phyloP scores from a whole-genome alignment of 192 early-diverging fungal genomes.

The Gonapodya prolifera region DNA sequence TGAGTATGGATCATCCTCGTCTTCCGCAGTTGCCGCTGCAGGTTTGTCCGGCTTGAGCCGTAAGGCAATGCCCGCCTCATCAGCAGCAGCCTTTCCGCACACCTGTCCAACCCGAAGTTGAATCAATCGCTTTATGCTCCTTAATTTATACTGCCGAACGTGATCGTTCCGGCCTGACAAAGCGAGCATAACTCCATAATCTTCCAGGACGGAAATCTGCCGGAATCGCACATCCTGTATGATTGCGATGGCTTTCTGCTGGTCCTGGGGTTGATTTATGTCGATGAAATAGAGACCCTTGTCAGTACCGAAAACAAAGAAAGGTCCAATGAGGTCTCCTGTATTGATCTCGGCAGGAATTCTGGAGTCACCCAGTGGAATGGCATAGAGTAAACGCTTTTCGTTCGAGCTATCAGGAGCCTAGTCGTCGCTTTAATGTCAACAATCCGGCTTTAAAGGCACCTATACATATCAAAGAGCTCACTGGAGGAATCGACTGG shows the following conservation, averaged over 20 bases:
- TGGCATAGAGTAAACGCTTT: constrained; percentile 10
- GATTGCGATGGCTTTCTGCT: constrained; percentile 27
- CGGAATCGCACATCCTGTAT: constrained; percentile 42
- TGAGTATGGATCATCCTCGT: neutral
- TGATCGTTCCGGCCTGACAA: constrained; percentile 47
- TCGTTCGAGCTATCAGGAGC: neutral
- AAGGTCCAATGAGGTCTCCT: constrained; percentile 31
- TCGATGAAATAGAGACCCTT: constrained; percentile 41
- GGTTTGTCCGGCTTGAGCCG: neutral
- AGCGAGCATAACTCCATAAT: constrained; percentile 42
- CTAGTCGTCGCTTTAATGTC: too few species aligned
- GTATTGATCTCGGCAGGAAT: constrained; percentile 27
- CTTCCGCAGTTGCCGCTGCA: neutral
- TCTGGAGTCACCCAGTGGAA: constrained; percentile 14
- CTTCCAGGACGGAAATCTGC: constrained; percentile 37
- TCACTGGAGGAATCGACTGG: too few species aligned
- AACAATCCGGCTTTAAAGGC: too few species aligned
- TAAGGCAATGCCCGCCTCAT: neutral
- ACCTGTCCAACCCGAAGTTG: neutral
- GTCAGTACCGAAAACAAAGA: constrained; percentile 37
- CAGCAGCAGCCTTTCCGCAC: neutral
- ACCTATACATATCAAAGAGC: too few species aligned
- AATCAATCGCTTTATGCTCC: constrained; percentile 40
- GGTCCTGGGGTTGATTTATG: constrained; percentile 14
- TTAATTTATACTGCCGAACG: constrained; percentile 43